These are phyloP conservation scores for Cardamine resedifolia DNA, from an alignment of 345 rosid species.

Conservation along the genomic window DNA sequence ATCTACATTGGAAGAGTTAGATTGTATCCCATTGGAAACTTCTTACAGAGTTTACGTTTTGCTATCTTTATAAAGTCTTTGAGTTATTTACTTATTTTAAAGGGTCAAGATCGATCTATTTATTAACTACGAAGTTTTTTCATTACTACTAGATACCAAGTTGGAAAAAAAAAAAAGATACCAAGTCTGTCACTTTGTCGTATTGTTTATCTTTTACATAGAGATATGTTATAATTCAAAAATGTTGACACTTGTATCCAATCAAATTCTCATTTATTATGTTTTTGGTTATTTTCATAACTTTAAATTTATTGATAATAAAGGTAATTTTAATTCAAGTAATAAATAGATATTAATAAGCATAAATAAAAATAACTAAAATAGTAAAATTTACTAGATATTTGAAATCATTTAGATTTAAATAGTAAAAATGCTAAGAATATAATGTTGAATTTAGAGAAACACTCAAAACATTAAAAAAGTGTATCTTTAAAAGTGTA, in stretches of 20 bases:
- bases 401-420: not conserved
- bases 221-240: not conserved
- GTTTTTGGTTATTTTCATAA: not conserved
- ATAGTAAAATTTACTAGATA: not conserved
- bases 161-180: not conserved
- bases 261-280: not conserved
- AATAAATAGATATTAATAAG: not conserved
- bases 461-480: not conserved
- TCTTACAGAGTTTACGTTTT: constrained; percentile 27
- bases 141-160: constrained; percentile 4
- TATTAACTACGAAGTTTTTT: constrained; percentile 13
- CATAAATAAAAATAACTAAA: not conserved
- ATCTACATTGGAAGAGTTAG: constrained; percentile 27
- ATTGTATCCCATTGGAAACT: constrained; percentile 31
- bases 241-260: not conserved
- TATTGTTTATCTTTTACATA: not conserved
- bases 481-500: too few relatives aligned
- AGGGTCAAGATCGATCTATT: constrained; percentile 18
- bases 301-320: not conserved
- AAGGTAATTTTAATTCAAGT: not conserved
- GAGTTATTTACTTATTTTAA: constrained; percentile 1
- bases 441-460: not conserved
- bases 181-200: not conserved
- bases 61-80: constrained; percentile 1
- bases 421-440: not conserved